Conservation (phyloP, 2,329 filamentous ascomycete species). For the Stagonosporopsis cucurbitacearum region DNA sequence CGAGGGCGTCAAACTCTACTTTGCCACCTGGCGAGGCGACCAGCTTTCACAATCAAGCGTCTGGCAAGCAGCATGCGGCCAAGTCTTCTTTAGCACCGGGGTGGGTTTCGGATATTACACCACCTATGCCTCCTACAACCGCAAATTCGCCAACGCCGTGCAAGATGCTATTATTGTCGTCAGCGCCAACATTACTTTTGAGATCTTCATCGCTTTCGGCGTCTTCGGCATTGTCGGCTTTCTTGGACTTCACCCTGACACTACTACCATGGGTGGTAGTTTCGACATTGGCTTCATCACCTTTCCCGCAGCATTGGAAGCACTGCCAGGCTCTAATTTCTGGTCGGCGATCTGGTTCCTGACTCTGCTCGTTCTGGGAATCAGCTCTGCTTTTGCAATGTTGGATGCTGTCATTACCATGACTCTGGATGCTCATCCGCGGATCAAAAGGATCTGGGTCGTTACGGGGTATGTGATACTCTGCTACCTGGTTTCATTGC, state of each 20-base stretch:
- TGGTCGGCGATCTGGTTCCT: neutral
- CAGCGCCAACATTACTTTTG: constrained; percentile 60
- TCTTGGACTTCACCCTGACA: neutral
- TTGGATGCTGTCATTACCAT: constrained; percentile 55
- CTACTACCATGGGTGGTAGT: neutral
- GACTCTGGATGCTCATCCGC: constrained; percentile 55
- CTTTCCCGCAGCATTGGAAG: neutral
- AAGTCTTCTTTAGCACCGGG: constrained; percentile 62
- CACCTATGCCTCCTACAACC: constrained; percentile 62
- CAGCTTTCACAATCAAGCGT: neutral
- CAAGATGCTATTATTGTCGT: constrained; percentile 62
- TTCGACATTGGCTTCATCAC: neutral
- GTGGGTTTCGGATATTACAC: constrained; percentile 52
- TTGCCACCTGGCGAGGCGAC: constrained; percentile 17
- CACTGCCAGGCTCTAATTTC: neutral
- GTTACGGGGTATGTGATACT: constrained; percentile 55
- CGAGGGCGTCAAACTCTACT: constrained; percentile 18
- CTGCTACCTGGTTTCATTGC: constrained; percentile 60
- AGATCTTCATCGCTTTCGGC: constrained; percentile 49
- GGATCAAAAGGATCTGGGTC: constrained; percentile 51
- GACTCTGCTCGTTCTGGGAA: neutral
- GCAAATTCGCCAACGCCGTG: constrained; percentile 60
- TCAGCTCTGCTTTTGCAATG: constrained; percentile 44
- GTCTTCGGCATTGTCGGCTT: neutral
- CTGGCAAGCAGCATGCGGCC: neutral